phyloP scores from a whole-genome alignment of 139 green algal species.

The Raphidocelis subcapitata region DNA sequence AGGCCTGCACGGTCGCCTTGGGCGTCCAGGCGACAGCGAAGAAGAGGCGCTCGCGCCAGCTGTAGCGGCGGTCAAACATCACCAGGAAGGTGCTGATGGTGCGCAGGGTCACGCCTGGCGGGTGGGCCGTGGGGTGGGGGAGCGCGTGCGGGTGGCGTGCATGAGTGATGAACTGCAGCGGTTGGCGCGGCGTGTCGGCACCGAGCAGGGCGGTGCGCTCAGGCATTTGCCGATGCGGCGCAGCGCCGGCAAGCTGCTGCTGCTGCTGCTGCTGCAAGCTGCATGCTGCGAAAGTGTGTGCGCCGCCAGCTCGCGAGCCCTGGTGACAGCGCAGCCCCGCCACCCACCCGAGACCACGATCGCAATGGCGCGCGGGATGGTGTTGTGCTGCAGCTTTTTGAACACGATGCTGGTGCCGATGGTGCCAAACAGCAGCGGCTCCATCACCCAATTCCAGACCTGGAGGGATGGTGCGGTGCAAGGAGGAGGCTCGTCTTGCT shows the following conservation, averaged over 20 bases:
- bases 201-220: too few relatives aligned
- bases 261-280: too few relatives aligned
- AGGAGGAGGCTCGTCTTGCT: background rate
- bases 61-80: slow-evolving; percentile 51
- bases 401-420: slow-evolving; percentile 75
- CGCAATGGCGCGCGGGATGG: slow-evolving; percentile 57
- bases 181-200: too few relatives aligned
- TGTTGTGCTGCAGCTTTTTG: slow-evolving; percentile 26
- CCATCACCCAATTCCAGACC: slow-evolving; percentile 58
- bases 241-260: too few relatives aligned
- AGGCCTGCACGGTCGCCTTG: slow-evolving; percentile 87
- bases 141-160: too few relatives aligned
- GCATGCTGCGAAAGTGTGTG: too few relatives aligned
- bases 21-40: slow-evolving; percentile 78
- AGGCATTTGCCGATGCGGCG: too few relatives aligned
- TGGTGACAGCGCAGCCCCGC: too few relatives aligned
- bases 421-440: slow-evolving; percentile 84
- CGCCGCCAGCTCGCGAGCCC: too few relatives aligned
- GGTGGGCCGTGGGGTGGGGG: too few relatives aligned
- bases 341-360: slow-evolving; percentile 52
- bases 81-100: slow-evolving; percentile 49
- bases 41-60: slow-evolving; percentile 67
- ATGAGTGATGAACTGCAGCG: too few relatives aligned
- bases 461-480: slow-evolving; percentile 1
- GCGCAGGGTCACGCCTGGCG: slow-evolving; percentile 54